Evolutionary conservation across 768 basidiomycete genomes (phyloP), one percentile per base, ranked within the genome.

Genomic region (Lactarius akahatsu): DNA sequence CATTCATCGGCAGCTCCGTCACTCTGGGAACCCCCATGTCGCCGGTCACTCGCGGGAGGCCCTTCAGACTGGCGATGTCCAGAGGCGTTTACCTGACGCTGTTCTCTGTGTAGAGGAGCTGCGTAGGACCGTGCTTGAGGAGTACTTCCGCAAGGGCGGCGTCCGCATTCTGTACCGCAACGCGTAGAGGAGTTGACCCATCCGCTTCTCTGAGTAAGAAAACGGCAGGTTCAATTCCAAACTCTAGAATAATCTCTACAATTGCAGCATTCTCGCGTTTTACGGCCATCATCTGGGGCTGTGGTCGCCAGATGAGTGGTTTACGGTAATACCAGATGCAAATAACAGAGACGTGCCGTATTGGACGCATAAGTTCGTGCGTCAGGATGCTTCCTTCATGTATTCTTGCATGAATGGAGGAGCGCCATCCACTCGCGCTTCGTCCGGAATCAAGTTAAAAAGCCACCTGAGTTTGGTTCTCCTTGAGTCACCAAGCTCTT

Each of bases 371-470:
- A 2, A 87, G 69, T 0, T 72, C 71, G 56, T 82, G 78, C 43
- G 75, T 80, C 16, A 81, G 73, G 92, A 88, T 8, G 88, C 93
- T 72, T 94, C 91, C 64, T 80, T 76, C 61, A 93, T 73, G 75
- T 89, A 95, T 71, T 85, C 83, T 75, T 87, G 89, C 68, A 82
- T 85, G 64, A 86, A 68, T 30, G 67, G 74, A 23, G 77, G 73
- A 34, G 57, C 62, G 13, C 62, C 57, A 3, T 71, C 68, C 16
- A 59, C 18, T 40, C 59, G 68, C 18, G 38, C 32, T n/a, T 66
- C 68, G 9, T 59, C 65, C 15, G 65, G 70, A 23, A 59, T n/a
- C 18, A 30, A 56, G 11, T 67, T 64, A n/a, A 59, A 34, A 43
- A 56, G 26, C 47, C 61, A 40, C 30, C n/a, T 26, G 2, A 26